Conservation (phyloP, 805 yeast genomes). For the Scheffersomyces amazonensis region DNA sequence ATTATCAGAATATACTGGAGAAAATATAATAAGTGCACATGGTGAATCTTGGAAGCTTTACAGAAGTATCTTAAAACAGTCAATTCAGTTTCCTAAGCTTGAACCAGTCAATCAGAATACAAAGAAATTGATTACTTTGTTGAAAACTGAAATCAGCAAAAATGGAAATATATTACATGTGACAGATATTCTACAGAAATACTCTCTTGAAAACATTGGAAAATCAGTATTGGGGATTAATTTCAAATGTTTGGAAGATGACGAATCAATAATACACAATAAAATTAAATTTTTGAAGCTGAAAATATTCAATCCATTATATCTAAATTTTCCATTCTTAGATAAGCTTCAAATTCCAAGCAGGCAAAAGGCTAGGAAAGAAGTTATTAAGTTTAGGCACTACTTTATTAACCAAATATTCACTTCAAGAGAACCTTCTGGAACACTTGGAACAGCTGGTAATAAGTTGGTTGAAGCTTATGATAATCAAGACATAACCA, state of each 20-base stretch:
- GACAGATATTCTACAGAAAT: conserved; percentile 44
- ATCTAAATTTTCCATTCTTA: conserved; percentile 52
- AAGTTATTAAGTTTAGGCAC: conserved; percentile 40
- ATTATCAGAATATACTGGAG: conserved; percentile 55
- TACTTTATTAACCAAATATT: conserved; percentile 31
- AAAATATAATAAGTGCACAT: conserved; percentile 58
- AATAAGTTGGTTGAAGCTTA: conserved; percentile 40
- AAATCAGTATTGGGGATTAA: conserved; percentile 50
- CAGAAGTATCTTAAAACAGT: conserved; percentile 42
- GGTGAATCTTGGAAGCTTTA: conserved; percentile 51
- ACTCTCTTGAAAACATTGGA: conserved; percentile 48
- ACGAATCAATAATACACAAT: conserved; percentile 30
- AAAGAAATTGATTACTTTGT: conserved; percentile 23
- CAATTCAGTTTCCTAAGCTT: conserved; percentile 48
- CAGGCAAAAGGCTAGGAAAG: conserved; percentile 40
- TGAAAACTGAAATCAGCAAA: conserved; percentile 12
- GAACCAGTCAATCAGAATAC: conserved; percentile 39
- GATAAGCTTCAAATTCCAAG: conserved; percentile 50
- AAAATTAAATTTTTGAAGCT: conserved; percentile 43
- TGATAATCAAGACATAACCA: conserved; percentile 32
- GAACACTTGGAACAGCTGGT: conserved; percentile 36
- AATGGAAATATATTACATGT: conserved; percentile 16
- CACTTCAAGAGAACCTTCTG: conserved; percentile 8
- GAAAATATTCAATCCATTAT: conserved; percentile 55
- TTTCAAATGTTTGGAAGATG: conserved; percentile 34